Base-by-base conservation (phyloP, 2,329 filamentous ascomycete species). In the Cladophialophora chaetospira region DNA sequence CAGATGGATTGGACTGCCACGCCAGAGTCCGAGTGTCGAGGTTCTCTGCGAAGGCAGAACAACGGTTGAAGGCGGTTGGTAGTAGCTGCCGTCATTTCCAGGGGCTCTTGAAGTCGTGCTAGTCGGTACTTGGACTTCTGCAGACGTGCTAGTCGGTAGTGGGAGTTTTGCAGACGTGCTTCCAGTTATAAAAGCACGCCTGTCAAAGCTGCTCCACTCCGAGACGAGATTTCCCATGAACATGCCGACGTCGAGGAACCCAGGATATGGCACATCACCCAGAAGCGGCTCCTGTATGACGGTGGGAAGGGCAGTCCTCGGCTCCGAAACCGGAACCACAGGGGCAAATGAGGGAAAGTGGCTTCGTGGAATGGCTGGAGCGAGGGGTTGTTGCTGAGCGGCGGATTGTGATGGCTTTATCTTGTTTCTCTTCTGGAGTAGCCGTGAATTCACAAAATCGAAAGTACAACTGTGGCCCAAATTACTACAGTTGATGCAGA, bases 381-480 rank as follows among this genome's bases (percentile, higher is more conserved):
- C 50, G 23, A 44, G 44, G 21, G 38, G 40, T 21, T 53, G 40
- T 44, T 26, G 28, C 11, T 17, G 50, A 36, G 19, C 50, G 45
- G 25, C 11, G 17, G 38, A 38, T n/a, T 5, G 19, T 11, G 44
- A 15, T 15, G 25, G 28, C 36, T 28, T 55, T 9, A 13, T 9
- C 23, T 50, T 50, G n/a, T 51, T 48, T 11, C 40, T 35, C 28
- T 26, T 55, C 42, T 53, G 57, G 10, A n/a, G 21, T 19, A 49
- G 28, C 23, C 53, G 40, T 19, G 52, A 55, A 23, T 48, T 52
- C 17, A 55, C 57, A 48, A 59, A 59, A 29, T 59, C 43, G 33
- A 55, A 59, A 4, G 57, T 59, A 43, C 57, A 59, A 15, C 52
- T 42, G 5, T 52, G 52, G 1, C 57, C 57, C n/a, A 52, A 48